Evolutionary conservation across 495 filamentous ascomycete species (phyloP), one percentile per base, ranked within the genome.

Genomic region (Aspergillus taichungensis): DNA sequence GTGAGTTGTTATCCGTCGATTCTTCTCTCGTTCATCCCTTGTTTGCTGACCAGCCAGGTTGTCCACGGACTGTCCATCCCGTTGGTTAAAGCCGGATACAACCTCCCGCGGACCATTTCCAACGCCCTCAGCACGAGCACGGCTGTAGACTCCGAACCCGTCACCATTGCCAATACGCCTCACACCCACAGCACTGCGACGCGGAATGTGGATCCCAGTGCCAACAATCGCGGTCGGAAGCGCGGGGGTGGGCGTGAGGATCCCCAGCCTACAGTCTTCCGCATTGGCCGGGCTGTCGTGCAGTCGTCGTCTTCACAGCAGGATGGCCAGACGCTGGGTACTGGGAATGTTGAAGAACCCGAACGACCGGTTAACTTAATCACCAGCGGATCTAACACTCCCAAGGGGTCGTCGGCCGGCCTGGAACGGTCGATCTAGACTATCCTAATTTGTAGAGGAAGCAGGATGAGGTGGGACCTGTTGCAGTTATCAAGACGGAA

Each of bases 61-160:
- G 85, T 94, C 10, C 88, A 95, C 51, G 88, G 88, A 9, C 73
- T 95, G 12, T 89, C 80, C 29, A 85, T 95, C 13, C 88, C 89
- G 0, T 52, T 94, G 4, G 87, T 84, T 1, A 94, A 94, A 61
- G 69, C 89, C 0, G 87, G 88, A 2, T 82, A 89, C 55, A 78
- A 84, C 45, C 68, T 92, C 1, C 88, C 88, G 3, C 71, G 83
- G 27, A 90, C 87, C 0, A 68, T 94, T 45, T 91, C 87, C 28
- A 69, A 69, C 14, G 77, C 62, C 31, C 66, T 75, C 18, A 76
- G 63, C 48, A 64, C 54, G 42, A 65, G 57, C 44, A 60, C 57
- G 12, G 42, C 59, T 35, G 37, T 60, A 29, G 60, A 68, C 30
- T 41, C 50, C 13, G 56, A 66, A 4, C 56, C 66, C 7, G 51